phyloP scores from a whole-genome alignment of 331 rosid genomes.

The Rosa hybrid region DNA sequence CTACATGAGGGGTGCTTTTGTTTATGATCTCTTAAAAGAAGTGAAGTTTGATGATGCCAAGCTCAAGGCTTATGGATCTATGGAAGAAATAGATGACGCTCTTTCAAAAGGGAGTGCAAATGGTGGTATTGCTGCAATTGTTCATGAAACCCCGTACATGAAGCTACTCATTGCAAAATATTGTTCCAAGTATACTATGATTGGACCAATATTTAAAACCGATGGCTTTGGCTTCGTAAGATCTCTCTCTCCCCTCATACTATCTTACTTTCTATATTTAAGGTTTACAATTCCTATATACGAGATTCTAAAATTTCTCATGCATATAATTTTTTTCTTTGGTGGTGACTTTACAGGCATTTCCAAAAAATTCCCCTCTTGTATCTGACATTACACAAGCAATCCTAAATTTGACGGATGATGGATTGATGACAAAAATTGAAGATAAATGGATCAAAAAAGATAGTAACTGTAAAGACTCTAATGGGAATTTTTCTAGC shows the following conservation, averaged over 20 bases:
- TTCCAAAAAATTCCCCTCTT: conserved; percentile 45
- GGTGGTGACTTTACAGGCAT: conserved; percentile 31
- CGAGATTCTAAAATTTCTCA: too few species aligned
- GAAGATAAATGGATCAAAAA: background rate
- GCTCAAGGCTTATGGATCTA: background rate
- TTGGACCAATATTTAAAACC: conserved; percentile 31
- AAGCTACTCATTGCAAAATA: conserved; percentile 29
- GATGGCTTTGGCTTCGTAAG: conserved; percentile 52
- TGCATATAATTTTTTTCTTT: background rate
- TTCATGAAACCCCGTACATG: conserved; percentile 36
- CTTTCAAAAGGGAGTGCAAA: conserved; percentile 18
- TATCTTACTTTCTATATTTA: background rate
- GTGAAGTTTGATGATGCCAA: background rate
- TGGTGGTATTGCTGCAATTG: conserved; percentile 31
- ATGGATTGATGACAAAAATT: background rate
- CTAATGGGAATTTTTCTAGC: too few species aligned
- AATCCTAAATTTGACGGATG: background rate
- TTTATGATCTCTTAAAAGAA: conserved; percentile 4
- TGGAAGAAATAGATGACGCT: conserved; percentile 26
- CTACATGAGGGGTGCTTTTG: conserved; percentile 27
- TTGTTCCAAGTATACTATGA: conserved; percentile 40
- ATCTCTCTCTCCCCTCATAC: background rate
- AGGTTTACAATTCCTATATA: too few species aligned
- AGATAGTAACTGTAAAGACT: background rate
- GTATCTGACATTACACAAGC: conserved; percentile 47